These are phyloP conservation scores for Evernia prunastri DNA, from an alignment of 495 filamentous ascomycete species.

Conservation along the genomic window DNA sequence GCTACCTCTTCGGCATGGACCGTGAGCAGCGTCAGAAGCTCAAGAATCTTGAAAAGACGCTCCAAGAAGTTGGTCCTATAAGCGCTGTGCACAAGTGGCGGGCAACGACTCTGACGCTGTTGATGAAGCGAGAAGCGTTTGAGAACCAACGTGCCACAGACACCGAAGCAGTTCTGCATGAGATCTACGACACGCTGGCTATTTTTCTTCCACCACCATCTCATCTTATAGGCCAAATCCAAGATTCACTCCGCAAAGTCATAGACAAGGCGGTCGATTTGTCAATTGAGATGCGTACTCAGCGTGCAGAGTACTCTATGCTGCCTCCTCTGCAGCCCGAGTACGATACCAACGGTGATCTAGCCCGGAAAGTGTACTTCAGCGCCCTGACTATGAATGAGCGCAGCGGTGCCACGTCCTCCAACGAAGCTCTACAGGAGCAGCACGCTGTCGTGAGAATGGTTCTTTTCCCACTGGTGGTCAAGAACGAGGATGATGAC, in stretches of 20 bases:
- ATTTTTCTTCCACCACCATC: slow-evolving; percentile 77
- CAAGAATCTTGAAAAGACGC: slow-evolving; percentile 82
- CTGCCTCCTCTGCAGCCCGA: slow-evolving; percentile 90
- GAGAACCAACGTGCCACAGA: slow-evolving; percentile 69
- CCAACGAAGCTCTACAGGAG: slow-evolving; percentile 71
- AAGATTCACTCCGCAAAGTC: slow-evolving; percentile 74
- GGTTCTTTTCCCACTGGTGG: slow-evolving; percentile 88
- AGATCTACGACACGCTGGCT: slow-evolving; percentile 71
- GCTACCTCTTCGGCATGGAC: slow-evolving; percentile 97
- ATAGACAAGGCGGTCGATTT: slow-evolving; percentile 76
- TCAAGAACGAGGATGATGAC: slow-evolving; percentile 88
- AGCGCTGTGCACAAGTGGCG: slow-evolving; percentile 91
- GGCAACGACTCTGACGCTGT: slow-evolving; percentile 82
- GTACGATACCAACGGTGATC: slow-evolving; percentile 87
- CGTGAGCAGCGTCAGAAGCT: slow-evolving; percentile 94
- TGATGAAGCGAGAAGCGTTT: slow-evolving; percentile 70
- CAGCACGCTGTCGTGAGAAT: slow-evolving; percentile 73
- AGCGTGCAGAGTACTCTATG: slow-evolving; percentile 95
- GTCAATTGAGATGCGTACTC: slow-evolving; percentile 92
- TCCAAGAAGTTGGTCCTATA: slow-evolving; percentile 77
- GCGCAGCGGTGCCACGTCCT: slow-evolving; percentile 59
- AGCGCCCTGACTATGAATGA: slow-evolving; percentile 92
- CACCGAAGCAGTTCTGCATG: slow-evolving; percentile 81
- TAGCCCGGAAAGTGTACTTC: slow-evolving; percentile 74
- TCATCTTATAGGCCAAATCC: slow-evolving; percentile 64